Percentiles rank a stretch among this genome's conserved stretches.
Conservation (phyloP, 2,329 filamentous ascomycete genomes). For the Penicillium sclerotiorum region DNA sequence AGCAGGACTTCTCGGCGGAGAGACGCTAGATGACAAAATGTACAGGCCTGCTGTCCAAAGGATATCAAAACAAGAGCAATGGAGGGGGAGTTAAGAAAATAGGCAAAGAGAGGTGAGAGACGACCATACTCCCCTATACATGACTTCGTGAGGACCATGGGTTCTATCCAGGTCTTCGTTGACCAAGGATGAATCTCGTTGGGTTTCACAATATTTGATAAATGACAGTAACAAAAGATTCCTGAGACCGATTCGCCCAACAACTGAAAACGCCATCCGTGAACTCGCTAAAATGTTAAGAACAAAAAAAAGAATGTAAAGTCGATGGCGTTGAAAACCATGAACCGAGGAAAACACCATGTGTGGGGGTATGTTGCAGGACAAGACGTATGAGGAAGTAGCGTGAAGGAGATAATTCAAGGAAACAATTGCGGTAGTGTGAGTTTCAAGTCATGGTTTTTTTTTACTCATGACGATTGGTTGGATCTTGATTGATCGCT, state of each 20-base stretch:
- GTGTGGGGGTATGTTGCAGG: neutral
- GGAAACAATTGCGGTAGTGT: no score
- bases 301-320: constrained; percentile 15
- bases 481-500: constrained; percentile 16
- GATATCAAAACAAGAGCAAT: constrained; percentile 10
- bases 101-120: constrained; percentile 11
- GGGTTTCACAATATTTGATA: neutral
- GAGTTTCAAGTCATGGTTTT: neutral
- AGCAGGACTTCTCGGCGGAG: constrained; percentile 5
- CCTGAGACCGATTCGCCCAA: neutral
- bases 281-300: constrained; percentile 24
- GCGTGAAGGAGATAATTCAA: neutral
- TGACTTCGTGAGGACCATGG: constrained; percentile 15
- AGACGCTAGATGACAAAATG: constrained; percentile 22
- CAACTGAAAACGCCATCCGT: constrained; percentile 24
- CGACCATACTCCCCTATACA: constrained; percentile 12
- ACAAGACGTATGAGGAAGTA: neutral
- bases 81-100: constrained; percentile 7
- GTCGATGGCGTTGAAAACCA: constrained; percentile 2
- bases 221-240: neutral
- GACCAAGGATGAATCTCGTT: neutral
- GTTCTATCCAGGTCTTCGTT: constrained; percentile 11
- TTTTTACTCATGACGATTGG: constrained; percentile 7
- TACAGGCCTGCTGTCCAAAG: constrained; percentile 20
- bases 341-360: constrained; percentile 1